Percentiles rank a stretch among this genome's conserved stretches.
Conservation (phyloP, 1,284 basidiomycete species). For the Puccinia coronata region DNA sequence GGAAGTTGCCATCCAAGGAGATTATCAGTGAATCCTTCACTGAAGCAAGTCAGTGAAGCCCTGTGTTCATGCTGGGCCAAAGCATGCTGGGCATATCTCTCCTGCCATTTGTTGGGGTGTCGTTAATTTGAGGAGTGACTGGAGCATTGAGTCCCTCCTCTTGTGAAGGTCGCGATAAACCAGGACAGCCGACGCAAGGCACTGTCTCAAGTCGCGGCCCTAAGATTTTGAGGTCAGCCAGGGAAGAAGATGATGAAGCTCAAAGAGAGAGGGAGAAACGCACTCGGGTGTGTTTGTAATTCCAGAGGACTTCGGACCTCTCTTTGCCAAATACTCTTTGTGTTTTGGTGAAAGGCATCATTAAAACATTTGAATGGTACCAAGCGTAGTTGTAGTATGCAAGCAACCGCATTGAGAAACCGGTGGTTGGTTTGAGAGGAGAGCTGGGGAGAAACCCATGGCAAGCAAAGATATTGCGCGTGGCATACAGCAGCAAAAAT, state of each 20-base stretch:
- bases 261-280: neutral
- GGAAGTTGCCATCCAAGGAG: constrained; percentile 2
- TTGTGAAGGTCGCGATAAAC: neutral
- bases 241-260: neutral
- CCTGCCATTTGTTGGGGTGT: neutral
- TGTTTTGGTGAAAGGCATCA: neutral
- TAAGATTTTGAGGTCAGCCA: neutral
- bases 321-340: neutral
- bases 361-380: neutral
- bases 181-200: neutral
- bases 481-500: neutral
- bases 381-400: neutral
- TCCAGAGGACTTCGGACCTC: neutral
- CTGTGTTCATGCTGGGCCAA: neutral
- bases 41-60: neutral
- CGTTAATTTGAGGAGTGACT: neutral
- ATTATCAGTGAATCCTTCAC: neutral
- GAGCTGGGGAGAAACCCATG: neutral
- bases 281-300: neutral
- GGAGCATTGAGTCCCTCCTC: neutral
- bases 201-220: neutral
- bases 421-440: neutral
- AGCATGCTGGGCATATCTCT: neutral
- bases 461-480: neutral
- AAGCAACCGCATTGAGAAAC: constrained; percentile 3